These are phyloP conservation scores for Claviceps monticola DNA, from an alignment of 2,329 filamentous ascomycete species.

Conservation along the genomic window DNA sequence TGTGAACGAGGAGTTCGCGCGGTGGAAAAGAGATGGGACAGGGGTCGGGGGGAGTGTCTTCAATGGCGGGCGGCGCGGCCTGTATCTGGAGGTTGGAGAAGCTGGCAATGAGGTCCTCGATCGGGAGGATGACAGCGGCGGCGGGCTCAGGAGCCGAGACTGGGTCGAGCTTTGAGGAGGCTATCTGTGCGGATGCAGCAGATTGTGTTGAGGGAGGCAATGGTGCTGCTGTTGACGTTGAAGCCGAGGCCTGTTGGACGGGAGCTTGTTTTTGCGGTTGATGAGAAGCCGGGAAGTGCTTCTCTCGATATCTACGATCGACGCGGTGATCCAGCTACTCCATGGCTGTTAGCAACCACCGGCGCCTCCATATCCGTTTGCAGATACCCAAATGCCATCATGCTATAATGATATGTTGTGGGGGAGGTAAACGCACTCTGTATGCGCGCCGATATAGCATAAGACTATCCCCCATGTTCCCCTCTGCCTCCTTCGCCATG, in stretches of 20 bases:
- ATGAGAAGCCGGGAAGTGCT: conserved; percentile 56
- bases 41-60: conserved; percentile 58
- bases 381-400: too few relatives aligned
- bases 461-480: conserved; percentile 79
- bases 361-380: too few relatives aligned
- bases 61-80: conserved; percentile 51
- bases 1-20: conserved; percentile 70
- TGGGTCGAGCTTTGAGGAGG: neutral
- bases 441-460: conserved; percentile 83
- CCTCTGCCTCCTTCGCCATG: conserved; percentile 74
- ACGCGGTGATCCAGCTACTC: conserved; percentile 66
- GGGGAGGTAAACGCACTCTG: conserved; percentile 36
- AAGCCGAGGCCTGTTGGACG: conserved; percentile 13
- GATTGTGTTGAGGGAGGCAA: neutral
- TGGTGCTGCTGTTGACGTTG: conserved; percentile 7
- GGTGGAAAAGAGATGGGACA: conserved; percentile 69
- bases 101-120: conserved; percentile 58
- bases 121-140: conserved; percentile 32
- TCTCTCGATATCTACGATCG: conserved; percentile 76
- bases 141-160: neutral
- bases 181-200: neutral
- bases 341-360: too few relatives aligned
- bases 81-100: conserved; percentile 61
- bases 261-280: conserved; percentile 30
- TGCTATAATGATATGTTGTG: too few relatives aligned